These are phyloP conservation scores for Cutaneotrichosporon sp. DNA, from an alignment of 1,284 basidiomycete species.

Conservation along the genomic window DNA sequence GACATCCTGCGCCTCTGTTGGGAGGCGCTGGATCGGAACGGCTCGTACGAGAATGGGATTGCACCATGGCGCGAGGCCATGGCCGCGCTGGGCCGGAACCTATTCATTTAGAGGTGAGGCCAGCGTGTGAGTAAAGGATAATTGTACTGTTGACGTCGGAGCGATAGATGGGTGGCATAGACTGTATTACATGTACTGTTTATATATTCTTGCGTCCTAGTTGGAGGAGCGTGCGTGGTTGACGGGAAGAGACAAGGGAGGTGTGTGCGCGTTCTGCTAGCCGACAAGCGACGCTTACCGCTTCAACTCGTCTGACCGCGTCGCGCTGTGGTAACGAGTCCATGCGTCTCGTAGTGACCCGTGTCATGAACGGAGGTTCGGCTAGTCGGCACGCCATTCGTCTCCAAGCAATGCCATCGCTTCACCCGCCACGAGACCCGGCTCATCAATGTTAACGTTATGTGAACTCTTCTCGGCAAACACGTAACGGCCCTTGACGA, in stretches of 20 bases:
- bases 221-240: too few species aligned
- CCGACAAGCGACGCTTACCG: too few species aligned
- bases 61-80: conserved; percentile 29
- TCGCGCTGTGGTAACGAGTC: too few species aligned
- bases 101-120: conserved; percentile 12
- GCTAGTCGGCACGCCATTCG: too few species aligned
- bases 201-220: neutral
- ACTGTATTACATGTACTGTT: neutral
- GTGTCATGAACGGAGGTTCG: too few species aligned
- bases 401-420: conserved; percentile 56
- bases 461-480: conserved; percentile 10
- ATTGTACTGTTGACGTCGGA: neutral
- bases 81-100: conserved; percentile 18
- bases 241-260: too few species aligned
- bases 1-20: conserved; percentile 25
- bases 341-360: too few species aligned
- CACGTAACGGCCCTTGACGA: conserved; percentile 6
- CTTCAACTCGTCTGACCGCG: too few species aligned
- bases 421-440: conserved; percentile 3
- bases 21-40: conserved; percentile 22
- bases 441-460: conserved; percentile 8
- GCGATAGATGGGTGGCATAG: neutral
- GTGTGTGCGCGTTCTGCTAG: too few species aligned
- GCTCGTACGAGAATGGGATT: conserved; percentile 25
- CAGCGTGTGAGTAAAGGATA: neutral